Base-by-base conservation (phyloP, 495 filamentous ascomycete species). In the Penicillium samsonianum region DNA sequence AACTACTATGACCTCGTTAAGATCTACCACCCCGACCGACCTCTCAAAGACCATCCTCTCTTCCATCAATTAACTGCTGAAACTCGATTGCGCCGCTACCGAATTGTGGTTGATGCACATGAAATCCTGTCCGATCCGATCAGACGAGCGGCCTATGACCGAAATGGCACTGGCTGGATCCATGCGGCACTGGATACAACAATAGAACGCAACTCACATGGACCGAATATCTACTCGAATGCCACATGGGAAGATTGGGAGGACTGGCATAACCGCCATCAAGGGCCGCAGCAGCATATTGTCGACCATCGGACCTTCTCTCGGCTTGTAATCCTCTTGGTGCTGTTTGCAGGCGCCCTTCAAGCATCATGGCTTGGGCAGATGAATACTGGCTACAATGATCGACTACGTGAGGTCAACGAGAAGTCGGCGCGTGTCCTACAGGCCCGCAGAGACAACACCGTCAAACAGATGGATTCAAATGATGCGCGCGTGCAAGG, bases 181-280 rank as follows among this genome's bases (percentile, higher is more conserved):
- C 75, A 81, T 43, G 58, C 57, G 3, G 46, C 50, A 26, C 53
- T 52, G 17, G 64, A 65, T 23, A 41, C 47, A 16, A 50, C 51
- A 17, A 53, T 38, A 23, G 61, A 54, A 5, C 59, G 58, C 68
- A 77, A 55, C 45, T 68, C 56, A 44, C 73, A 54, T 63, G 78
- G 68, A 49, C 75, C 69, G 37, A 59, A 60, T 4, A 85, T 93
- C 22, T 85, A 83, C 65, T 76, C 79, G 57, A 97, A 97, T 66
- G 95, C 91, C 12, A 98, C 93, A 0, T 98, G 94, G 94, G 94
- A 98, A 67, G 95, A 98, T 68, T 98, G 95, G 94, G 92, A 98
- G 74, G 80, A 80, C 40, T 98, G 90, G 88, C 83, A 90, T 62
- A 76, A 83, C 22, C 77, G 84, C 40, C 73, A 81, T 41, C 83